Conservation (phyloP, 768 basidiomycete genomes). For the Austroboletus eburneus region DNA sequence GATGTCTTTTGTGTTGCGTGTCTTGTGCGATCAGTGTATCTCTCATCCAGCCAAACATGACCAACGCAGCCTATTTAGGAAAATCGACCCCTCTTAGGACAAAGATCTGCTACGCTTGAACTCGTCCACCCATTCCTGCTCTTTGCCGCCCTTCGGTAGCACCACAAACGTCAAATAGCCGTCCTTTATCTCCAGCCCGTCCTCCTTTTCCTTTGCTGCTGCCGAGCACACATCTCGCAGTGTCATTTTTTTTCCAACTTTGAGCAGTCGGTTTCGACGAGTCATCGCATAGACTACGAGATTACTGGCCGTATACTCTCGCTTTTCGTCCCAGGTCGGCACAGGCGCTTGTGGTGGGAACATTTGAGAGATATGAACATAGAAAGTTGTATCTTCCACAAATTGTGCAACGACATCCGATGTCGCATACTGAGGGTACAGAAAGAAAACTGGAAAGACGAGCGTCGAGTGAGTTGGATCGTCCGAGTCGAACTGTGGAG, state of each 20-base stretch:
- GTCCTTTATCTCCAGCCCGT: conserved; percentile 83
- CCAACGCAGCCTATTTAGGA: conserved; percentile 22
- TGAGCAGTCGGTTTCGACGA: conserved; percentile 67
- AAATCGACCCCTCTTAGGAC: conserved; percentile 9
- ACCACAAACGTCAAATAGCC: conserved; percentile 79
- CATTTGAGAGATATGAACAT: conserved; percentile 72
- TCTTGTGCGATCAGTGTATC: conserved; percentile 6
- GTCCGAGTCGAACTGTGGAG: conserved; percentile 63
- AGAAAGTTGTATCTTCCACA: conserved; percentile 79
- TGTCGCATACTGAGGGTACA: conserved; percentile 86
- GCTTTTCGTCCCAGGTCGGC: conserved; percentile 72
- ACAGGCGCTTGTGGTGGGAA: conserved; percentile 67
- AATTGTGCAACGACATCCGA: conserved; percentile 89
- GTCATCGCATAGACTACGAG: conserved; percentile 86
- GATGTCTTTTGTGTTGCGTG: conserved; percentile 30
- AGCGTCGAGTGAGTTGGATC: conserved; percentile 58
- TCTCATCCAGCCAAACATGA: conserved; percentile 26
- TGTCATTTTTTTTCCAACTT: conserved; percentile 89
- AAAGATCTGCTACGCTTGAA: conserved; percentile 62
- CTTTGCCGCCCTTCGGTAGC: conserved; percentile 69
- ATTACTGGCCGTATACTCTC: conserved; percentile 59
- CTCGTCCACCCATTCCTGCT: conserved; percentile 83
- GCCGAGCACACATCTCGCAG: conserved; percentile 72
- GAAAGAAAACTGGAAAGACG: conserved; percentile 84
- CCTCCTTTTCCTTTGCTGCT: conserved; percentile 59